Evolutionary conservation across 148 eudicot species (phyloP).

Genomic region (Dianthus caryophyllus): DNA sequence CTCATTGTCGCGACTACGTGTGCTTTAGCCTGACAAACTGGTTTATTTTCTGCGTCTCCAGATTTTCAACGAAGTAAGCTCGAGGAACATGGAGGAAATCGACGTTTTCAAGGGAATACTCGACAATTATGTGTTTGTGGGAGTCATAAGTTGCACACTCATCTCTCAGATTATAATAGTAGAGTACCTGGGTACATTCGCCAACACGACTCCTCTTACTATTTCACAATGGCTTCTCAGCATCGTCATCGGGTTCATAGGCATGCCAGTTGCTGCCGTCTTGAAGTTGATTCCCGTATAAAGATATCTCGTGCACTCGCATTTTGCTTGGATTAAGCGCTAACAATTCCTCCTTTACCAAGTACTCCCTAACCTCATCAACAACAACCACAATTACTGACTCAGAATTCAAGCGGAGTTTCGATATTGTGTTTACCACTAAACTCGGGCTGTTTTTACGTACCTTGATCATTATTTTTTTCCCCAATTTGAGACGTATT

Average conservation of each 20-base stretch:
- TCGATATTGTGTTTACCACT: constrained; percentile 7
- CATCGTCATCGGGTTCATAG: constrained; percentile 65
- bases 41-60: constrained; percentile 26
- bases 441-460: neutral
- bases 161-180: constrained; percentile 79
- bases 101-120: constrained; percentile 76
- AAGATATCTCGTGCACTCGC: constrained; percentile 1
- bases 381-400: constrained; percentile 2
- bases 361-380: constrained; percentile 13
- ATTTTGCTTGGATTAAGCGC: neutral
- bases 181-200: constrained; percentile 81
- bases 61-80: constrained; percentile 89
- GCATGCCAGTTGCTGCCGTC: constrained; percentile 84
- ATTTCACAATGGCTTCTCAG: constrained; percentile 60
- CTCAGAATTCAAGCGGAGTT: constrained; percentile 4
- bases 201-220: constrained; percentile 81
- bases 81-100: constrained; percentile 82
- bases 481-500: neutral
- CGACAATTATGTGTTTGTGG: constrained; percentile 74
- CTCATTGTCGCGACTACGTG: too few relatives aligned
- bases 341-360: constrained; percentile 1
- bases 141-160: constrained; percentile 53
- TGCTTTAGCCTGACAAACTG: neutral
- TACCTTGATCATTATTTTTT: constrained; percentile 3
- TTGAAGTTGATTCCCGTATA: constrained; percentile 58